Conservation (phyloP, 495 filamentous ascomycete species). For the Copromyces sp. region DNA sequence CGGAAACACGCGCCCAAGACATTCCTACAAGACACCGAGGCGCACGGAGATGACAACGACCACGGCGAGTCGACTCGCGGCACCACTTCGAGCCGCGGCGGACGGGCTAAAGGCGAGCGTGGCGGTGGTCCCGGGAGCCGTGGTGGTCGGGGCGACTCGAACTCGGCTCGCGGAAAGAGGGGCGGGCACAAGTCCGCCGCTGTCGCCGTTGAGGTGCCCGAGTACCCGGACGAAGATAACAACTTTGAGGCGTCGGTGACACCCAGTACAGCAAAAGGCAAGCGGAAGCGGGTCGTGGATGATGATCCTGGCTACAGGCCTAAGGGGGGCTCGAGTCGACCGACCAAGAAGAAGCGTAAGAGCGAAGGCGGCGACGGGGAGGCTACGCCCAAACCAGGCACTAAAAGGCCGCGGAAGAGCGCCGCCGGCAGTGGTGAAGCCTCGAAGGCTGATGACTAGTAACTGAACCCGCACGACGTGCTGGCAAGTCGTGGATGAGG, state of each 20-base stretch:
- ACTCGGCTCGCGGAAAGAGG: slow-evolving; percentile 17
- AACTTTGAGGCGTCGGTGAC: slow-evolving; percentile 34
- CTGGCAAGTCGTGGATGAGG: not conserved
- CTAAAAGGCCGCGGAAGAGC: slow-evolving; percentile 23
- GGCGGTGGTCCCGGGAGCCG: not conserved
- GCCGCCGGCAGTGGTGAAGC: slow-evolving; percentile 6
- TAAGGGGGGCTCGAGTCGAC: slow-evolving; percentile 50
- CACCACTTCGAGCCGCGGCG: slow-evolving; percentile 13
- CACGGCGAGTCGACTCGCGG: slow-evolving; percentile 19
- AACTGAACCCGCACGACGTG: not conserved
- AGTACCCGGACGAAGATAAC: slow-evolving; percentile 26
- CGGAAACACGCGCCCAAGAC: slow-evolving; percentile 71
- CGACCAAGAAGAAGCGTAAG: slow-evolving; percentile 54
- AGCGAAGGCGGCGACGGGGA: slow-evolving; percentile 29
- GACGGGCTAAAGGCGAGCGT: slow-evolving; percentile 11
- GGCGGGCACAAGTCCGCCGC: slow-evolving; percentile 3
- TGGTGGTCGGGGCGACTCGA: slow-evolving; percentile 1
- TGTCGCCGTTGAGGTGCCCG: slow-evolving; percentile 25
- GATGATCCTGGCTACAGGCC: slow-evolving; percentile 64
- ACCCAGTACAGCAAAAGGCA: slow-evolving; percentile 31
- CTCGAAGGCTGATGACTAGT: slow-evolving; percentile 2
- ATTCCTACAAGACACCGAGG: slow-evolving; percentile 73
- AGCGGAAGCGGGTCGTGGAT: slow-evolving; percentile 46
- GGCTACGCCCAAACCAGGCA: slow-evolving; percentile 11
- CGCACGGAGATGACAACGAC: slow-evolving; percentile 34